These are phyloP conservation scores for Collariella sp. DNA, from an alignment of 495 filamentous ascomycete genomes.

Conservation along the genomic window DNA sequence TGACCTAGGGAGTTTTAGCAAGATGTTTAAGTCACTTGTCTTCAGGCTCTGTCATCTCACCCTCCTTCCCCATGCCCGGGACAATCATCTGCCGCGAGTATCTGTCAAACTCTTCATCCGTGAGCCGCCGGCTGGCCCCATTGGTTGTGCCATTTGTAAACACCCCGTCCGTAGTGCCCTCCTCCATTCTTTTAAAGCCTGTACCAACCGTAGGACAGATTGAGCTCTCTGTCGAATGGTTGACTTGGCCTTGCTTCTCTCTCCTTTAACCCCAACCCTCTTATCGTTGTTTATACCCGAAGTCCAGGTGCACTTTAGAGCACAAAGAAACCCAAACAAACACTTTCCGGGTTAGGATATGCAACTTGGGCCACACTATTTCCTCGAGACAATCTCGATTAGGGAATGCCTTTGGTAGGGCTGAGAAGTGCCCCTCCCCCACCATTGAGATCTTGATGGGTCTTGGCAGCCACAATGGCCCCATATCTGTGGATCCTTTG, in stretches of 20 bases:
- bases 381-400: not conserved
- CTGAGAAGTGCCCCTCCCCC: slow-evolving; percentile 17
- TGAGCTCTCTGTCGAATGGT: no score
- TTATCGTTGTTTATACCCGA: no score
- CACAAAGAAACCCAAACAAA: not conserved
- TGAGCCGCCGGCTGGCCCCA: slow-evolving; percentile 8
- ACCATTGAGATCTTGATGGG: not conserved
- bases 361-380: not conserved
- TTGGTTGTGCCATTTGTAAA: not conserved
- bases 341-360: not conserved
- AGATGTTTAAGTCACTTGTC: not conserved
- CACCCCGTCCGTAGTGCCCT: not conserved
- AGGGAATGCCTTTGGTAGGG: slow-evolving; percentile 8
- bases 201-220: no score
- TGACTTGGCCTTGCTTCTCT: no score
- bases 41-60: slow-evolving; percentile 26
- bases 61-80: slow-evolving; percentile 70
- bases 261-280: no score
- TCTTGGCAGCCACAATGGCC: not conserved
- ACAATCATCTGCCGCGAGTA: slow-evolving; percentile 94
- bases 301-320: no score
- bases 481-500: not conserved
- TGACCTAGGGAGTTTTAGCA: slow-evolving; percentile 50
- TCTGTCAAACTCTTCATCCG: slow-evolving; percentile 36
- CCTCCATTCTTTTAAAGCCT: not conserved